Evolutionary conservation across 305 asterid genomes (phyloP).

Genomic region (Fraxinus dipetala): DNA sequence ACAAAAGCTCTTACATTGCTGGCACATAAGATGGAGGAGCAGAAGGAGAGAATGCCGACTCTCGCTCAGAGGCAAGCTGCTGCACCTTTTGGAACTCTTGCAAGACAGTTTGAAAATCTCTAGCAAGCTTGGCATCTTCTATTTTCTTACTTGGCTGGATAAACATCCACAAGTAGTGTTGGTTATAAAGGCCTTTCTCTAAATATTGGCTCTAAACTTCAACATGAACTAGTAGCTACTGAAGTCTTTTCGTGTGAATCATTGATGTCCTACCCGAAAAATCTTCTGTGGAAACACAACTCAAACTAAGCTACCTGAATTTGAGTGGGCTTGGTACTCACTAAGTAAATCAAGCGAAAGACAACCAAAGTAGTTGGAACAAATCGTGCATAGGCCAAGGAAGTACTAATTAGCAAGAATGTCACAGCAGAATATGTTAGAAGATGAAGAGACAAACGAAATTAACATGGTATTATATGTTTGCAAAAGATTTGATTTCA

Average conservation of each 20-base stretch:
- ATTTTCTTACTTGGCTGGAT: slow-evolving; percentile 26
- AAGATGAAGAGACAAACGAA: background rate
- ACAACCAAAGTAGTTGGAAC: background rate
- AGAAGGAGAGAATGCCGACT: slow-evolving; percentile 20
- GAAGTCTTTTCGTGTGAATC: background rate
- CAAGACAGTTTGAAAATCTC: slow-evolving; percentile 30
- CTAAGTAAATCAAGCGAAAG: background rate
- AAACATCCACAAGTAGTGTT: background rate
- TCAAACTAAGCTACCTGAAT: background rate
- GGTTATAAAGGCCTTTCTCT: background rate
- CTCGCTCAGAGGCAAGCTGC: slow-evolving; percentile 30
- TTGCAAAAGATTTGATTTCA: background rate
- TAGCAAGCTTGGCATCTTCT: slow-evolving; percentile 31
- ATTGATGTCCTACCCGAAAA: background rate
- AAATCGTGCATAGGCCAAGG: background rate
- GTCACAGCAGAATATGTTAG: background rate
- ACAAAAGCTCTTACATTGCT: slow-evolving; percentile 1
- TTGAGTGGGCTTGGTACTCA: background rate
- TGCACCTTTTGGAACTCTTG: slow-evolving; percentile 33
- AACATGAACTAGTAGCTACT: background rate
- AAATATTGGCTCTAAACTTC: background rate
- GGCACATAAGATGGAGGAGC: slow-evolving; percentile 15
- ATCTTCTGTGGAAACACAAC: background rate
- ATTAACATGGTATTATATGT: background rate
- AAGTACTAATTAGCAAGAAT: background rate